Base-by-base conservation (phyloP, 192 early-diverging fungal genomes). In the Rhizophagus prolifer region DNA sequence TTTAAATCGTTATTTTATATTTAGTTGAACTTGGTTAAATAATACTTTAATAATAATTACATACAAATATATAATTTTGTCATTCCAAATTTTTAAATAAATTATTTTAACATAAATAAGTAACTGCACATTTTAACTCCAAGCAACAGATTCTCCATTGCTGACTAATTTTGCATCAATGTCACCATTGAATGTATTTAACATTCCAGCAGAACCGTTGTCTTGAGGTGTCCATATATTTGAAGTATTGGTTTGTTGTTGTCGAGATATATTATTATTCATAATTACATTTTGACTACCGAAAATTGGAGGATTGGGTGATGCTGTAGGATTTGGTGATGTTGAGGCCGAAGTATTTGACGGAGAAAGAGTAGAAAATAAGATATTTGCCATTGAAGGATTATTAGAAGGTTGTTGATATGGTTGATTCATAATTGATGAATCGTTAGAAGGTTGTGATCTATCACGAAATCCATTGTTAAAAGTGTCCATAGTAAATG, bases 261-360 rank as follows among this genome's bases (percentile, higher is more conserved):
- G 50, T 54, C 19, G 50, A 1, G 50, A 21, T 16, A 54, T 54
- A 54, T 54, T n/a, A 54, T 54, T 54, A 54, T 54, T 54, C 50
- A 54, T 54, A 54, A 54, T 54, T 54, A 21, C 50, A 54, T 54
- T 54, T 7, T 54, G 14, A 7, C 50, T 1, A 13, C 62, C 25
- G 31, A 64, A 64, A 64, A 64, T 64, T 12, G 62, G 62, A 64
- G 62, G 62, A 64, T 64, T 26, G 10, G 25, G 30, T 34, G 50
- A 23, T 9, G 31, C 4, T 36, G 54, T 9, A 54, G 30, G 71
- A 60, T 59, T 58, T 26, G 71, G 50, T 10, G 31, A 72, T 16
- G 58, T 73, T 4, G 71, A 59, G n/a, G 50, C 58, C 8, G 71
- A 73, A 14, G 54, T n/a, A 38, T 28, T 58, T 36, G 23, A 50